phyloP scores from a whole-genome alignment of 2,329 filamentous ascomycete genomes.

The Microascus cirrosus region DNA sequence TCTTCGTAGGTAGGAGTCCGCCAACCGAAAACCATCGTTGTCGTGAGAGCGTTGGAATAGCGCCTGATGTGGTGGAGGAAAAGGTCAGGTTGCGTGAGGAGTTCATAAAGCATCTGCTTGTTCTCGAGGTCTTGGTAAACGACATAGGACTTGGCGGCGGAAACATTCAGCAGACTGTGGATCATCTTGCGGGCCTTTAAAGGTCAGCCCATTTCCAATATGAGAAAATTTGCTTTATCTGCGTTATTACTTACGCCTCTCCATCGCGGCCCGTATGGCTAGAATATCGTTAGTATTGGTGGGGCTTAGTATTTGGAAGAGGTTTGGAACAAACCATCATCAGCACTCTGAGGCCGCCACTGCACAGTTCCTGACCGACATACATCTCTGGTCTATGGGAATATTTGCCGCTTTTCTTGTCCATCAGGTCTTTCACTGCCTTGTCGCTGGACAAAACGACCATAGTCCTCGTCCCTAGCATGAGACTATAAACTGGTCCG shows the following conservation, averaged over 20 bases:
- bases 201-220: neutral
- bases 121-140: slow-evolving; percentile 26
- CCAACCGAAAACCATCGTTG: slow-evolving; percentile 38
- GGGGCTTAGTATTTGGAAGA: neutral
- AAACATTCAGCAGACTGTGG: slow-evolving; percentile 26
- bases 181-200: slow-evolving; percentile 14
- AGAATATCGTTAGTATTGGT: too few relatives aligned
- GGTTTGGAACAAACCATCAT: slow-evolving; percentile 12
- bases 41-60: slow-evolving; percentile 36
- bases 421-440: slow-evolving; percentile 38
- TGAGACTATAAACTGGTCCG: slow-evolving; percentile 36
- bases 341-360: slow-evolving; percentile 17
- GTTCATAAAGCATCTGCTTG: slow-evolving; percentile 29
- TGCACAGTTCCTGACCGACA: slow-evolving; percentile 17
- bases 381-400: slow-evolving; percentile 9
- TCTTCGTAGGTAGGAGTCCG: slow-evolving; percentile 29
- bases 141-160: slow-evolving; percentile 26
- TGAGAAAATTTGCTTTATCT: neutral
- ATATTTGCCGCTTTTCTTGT: slow-evolving; percentile 18
- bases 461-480: slow-evolving; percentile 33
- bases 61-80: slow-evolving; percentile 33
- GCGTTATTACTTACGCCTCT: neutral
- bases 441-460: slow-evolving; percentile 32
- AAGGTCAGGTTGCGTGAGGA: slow-evolving; percentile 20
- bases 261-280: neutral